Conservation (phyloP, 345 rosid species). For the Iberis pinnata region DNA sequence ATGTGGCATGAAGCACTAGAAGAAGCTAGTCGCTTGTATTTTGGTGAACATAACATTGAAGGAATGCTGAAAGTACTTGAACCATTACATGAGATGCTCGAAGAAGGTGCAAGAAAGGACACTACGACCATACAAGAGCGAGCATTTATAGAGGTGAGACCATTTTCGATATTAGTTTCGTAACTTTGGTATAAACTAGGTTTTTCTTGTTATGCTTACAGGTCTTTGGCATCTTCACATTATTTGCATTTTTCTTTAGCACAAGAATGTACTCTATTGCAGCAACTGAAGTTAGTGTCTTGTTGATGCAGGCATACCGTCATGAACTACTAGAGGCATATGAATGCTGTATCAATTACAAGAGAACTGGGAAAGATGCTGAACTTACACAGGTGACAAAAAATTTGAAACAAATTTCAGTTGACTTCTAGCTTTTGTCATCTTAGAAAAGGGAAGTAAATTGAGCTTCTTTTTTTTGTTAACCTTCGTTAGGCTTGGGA, state of each 20-base stretch:
- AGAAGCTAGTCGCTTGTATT: slow-evolving; percentile 98
- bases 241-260: slow-evolving; percentile 13
- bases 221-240: slow-evolving; percentile 2
- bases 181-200: slow-evolving; percentile 6
- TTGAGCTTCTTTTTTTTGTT: slow-evolving; percentile 15
- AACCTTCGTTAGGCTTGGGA: slow-evolving; percentile 87
- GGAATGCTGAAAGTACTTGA: slow-evolving; percentile 93
- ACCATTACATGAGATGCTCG: slow-evolving; percentile 85
- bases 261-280: slow-evolving; percentile 1
- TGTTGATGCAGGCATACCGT: slow-evolving; percentile 67
- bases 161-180: background rate
- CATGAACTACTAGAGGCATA: slow-evolving; percentile 81
- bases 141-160: slow-evolving; percentile 84
- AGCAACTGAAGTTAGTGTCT: slow-evolving; percentile 18
- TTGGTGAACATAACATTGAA: slow-evolving; percentile 95
- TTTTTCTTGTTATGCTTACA: background rate
- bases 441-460: background rate
- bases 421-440: slow-evolving; percentile 11
- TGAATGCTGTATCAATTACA: slow-evolving; percentile 88
- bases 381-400: slow-evolving; percentile 84
- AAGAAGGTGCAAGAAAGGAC: slow-evolving; percentile 73
- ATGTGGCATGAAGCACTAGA: slow-evolving; percentile 95
- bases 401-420: slow-evolving; percentile 2
- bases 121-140: slow-evolving; percentile 75
- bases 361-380: slow-evolving; percentile 83